Evolutionary conservation across 2,329 filamentous ascomycete genomes (phyloP).

Genomic region (Talaromyces sp.): DNA sequence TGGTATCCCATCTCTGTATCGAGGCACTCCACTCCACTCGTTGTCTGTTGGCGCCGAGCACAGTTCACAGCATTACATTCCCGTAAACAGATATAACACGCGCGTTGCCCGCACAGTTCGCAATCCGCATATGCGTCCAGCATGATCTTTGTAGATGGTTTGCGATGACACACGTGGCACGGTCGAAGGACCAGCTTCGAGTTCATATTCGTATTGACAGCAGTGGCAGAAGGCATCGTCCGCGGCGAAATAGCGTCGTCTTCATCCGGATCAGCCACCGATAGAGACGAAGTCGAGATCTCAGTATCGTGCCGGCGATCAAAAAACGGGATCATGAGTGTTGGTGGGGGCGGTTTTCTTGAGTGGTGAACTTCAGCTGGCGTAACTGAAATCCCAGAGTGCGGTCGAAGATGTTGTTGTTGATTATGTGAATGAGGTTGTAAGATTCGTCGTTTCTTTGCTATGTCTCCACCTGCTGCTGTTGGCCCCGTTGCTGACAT

Average conservation of each 20-base stretch:
- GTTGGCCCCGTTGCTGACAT: background rate
- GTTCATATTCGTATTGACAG: background rate
- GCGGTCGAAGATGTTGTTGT: slow-evolving; percentile 19
- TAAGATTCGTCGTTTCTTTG: slow-evolving; percentile 16
- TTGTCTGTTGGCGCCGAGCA: background rate
- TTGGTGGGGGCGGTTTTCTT: slow-evolving; percentile 17
- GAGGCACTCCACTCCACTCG: background rate
- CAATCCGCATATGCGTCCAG: slow-evolving; percentile 43
- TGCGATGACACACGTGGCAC: slow-evolving; percentile 43
- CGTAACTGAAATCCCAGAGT: slow-evolving; percentile 10
- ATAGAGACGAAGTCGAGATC: slow-evolving; percentile 23
- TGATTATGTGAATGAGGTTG: slow-evolving; percentile 19
- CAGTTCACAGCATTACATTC: slow-evolving; percentile 37
- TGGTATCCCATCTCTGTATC: background rate
- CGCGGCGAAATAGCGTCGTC: slow-evolving; percentile 23
- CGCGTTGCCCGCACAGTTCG: slow-evolving; percentile 36
- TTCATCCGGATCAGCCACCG: slow-evolving; percentile 24
- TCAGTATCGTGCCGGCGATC: slow-evolving; percentile 19
- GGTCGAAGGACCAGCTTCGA: slow-evolving; percentile 33
- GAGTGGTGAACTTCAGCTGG: background rate
- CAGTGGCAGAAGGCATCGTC: slow-evolving; percentile 20
- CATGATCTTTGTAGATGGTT: slow-evolving; percentile 38
- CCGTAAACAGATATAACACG: slow-evolving; percentile 43
- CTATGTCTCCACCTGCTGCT: background rate
- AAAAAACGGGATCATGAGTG: slow-evolving; percentile 23